Conservation (phyloP, 2,329 filamentous ascomycete genomes). For the Annulohypoxylon truncatum region DNA sequence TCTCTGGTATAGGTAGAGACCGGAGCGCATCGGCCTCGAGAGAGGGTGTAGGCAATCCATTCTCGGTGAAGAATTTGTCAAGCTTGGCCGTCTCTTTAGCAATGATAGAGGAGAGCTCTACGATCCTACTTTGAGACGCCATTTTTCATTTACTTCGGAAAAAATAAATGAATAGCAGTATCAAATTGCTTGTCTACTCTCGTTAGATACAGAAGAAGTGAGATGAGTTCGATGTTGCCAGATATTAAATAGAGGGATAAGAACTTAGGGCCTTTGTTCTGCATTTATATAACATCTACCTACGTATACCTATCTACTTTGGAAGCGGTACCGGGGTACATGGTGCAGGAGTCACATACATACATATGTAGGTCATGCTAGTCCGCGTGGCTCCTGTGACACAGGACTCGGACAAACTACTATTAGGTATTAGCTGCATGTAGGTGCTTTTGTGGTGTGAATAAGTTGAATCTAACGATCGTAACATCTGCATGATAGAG, state of each 20-base stretch:
- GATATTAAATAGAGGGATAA: background rate
- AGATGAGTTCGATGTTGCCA: background rate
- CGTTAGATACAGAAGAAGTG: background rate
- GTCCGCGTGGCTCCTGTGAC: background rate
- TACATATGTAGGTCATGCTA: background rate
- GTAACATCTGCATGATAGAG: background rate
- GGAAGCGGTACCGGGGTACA: background rate
- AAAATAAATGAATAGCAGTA: background rate
- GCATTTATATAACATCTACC: background rate
- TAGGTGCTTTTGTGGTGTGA: background rate
- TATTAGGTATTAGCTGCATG: background rate
- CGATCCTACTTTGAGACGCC: constrained; percentile 25
- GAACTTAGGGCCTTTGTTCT: background rate
- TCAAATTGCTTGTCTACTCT: background rate
- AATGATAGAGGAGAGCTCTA: constrained; percentile 36
- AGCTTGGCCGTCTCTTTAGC: constrained; percentile 27
- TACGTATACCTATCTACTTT: background rate
- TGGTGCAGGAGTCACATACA: background rate
- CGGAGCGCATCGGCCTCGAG: constrained; percentile 28
- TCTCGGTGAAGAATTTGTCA: constrained; percentile 24
- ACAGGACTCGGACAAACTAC: background rate
- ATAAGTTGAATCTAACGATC: background rate
- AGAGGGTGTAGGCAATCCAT: constrained; percentile 30
- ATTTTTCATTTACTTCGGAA: background rate
- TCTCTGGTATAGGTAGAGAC: constrained; percentile 29